A percentile compares a stretch with the other conserved stretches of the same genome.
Evolutionary conservation across 2,329 filamentous ascomycete genomes (phyloP).

Genomic region (Beauveria medogensis): DNA sequence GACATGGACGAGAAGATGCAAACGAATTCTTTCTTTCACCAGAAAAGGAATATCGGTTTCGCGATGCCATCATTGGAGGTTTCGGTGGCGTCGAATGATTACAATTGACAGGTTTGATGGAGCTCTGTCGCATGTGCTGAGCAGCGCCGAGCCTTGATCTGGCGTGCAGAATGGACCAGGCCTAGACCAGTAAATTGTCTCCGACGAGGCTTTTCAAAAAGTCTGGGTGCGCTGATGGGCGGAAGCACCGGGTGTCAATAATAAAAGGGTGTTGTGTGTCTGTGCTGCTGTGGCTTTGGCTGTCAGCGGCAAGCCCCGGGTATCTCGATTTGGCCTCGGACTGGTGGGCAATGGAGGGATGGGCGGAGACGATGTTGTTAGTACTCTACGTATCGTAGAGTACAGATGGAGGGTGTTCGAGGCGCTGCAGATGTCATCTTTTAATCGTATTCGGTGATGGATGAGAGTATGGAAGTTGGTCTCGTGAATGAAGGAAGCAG

Average conservation of each 20-base stretch:
- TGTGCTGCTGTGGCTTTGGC: neutral
- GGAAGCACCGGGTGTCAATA: neutral
- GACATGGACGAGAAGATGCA: neutral
- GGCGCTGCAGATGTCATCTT: no score
- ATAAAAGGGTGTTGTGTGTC: neutral
- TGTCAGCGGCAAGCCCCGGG: neutral
- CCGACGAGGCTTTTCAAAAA: neutral
- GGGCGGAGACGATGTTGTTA: neutral
- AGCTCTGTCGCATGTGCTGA: neutral
- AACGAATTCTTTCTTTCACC: neutral
- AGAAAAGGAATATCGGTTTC: no score
- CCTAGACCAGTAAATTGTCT: neutral
- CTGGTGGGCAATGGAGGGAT: neutral
- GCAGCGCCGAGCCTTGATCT: neutral
- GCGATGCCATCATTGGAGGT: neutral
- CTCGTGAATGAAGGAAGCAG: no score
- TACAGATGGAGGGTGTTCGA: no score
- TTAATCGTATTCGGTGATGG: neutral
- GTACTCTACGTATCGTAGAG: neutral
- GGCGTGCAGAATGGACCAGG: constrained; percentile 3
- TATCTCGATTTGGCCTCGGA: neutral
- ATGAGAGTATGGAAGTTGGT: neutral
- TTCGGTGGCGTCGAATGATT: neutral
- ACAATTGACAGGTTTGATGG: neutral
- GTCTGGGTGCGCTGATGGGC: neutral